phyloP scores from a whole-genome alignment of 1,284 basidiomycete genomes.

The Gastroboletus turbinatus region DNA sequence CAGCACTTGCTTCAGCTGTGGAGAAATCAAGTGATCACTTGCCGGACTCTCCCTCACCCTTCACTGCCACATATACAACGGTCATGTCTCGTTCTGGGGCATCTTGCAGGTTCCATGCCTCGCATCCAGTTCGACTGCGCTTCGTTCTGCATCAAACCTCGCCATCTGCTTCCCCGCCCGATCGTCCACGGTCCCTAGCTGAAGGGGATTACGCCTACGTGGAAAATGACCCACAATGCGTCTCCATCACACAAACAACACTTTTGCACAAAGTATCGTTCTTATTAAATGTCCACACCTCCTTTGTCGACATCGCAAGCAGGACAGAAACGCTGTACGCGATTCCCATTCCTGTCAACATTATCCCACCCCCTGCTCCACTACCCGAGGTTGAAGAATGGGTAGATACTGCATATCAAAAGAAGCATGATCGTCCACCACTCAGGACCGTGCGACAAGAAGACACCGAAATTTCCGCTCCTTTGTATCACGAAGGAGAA shows the following conservation, averaged over 20 bases:
- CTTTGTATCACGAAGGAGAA: constrained; percentile 62
- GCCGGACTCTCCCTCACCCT: constrained; percentile 38
- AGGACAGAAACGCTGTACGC: constrained; percentile 64
- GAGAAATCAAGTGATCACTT: constrained; percentile 37
- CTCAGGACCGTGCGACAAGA: constrained; percentile 64
- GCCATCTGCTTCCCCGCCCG: constrained; percentile 52
- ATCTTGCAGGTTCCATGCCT: constrained; percentile 75
- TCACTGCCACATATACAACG: constrained; percentile 41
- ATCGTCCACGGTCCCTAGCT: constrained; percentile 41
- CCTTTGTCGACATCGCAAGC: constrained; percentile 67
- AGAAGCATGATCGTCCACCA: constrained; percentile 82
- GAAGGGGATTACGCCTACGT: constrained; percentile 44
- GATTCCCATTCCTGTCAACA: constrained; percentile 61
- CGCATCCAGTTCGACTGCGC: constrained; percentile 63
- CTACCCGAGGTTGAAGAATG: constrained; percentile 70
- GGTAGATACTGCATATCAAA: constrained; percentile 72
- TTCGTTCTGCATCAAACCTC: constrained; percentile 66
- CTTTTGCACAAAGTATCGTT: constrained; percentile 73
- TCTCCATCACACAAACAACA: constrained; percentile 74
- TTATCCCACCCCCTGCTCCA: constrained; percentile 70
- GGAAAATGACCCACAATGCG: constrained; percentile 60
- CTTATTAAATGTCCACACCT: constrained; percentile 59
- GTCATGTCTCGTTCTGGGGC: constrained; percentile 73
- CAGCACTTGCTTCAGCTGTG: constrained; percentile 13
- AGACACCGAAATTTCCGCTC: constrained; percentile 58